A percentile compares a stretch with the other conserved stretches of the same genome.
These are phyloP conservation scores for Sarcodon aspratus DNA, from an alignment of 768 basidiomycete genomes.

Conservation along the genomic window DNA sequence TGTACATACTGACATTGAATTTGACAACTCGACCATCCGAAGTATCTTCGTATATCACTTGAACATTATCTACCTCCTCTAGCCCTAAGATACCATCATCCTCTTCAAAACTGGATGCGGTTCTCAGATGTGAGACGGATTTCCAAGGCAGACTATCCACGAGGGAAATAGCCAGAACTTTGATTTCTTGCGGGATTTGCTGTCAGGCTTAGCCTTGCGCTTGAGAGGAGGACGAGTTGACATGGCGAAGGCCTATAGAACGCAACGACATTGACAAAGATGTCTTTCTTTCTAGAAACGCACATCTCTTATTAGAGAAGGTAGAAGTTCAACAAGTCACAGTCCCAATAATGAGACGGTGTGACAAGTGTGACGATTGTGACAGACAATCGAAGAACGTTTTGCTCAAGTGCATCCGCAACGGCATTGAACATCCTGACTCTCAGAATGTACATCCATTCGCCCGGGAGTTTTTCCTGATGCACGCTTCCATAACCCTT, in stretches of 20 bases:
- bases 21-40: conserved; percentile 55
- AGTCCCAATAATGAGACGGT: too few species aligned
- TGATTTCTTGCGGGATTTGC: conserved; percentile 34
- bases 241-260: not conserved
- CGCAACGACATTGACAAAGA: too few species aligned
- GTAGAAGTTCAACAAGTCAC: too few species aligned
- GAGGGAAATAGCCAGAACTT: conserved; percentile 23
- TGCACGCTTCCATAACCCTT: not conserved
- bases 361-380: too few species aligned
- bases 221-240: conserved; percentile 6
- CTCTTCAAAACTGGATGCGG: conserved; percentile 55
- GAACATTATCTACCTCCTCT: conserved; percentile 88
- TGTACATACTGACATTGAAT: conserved; percentile 52
- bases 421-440: too few species aligned
- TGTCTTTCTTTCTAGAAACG: too few species aligned
- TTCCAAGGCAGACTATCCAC: conserved; percentile 70
- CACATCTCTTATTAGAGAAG: too few species aligned
- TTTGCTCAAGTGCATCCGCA: too few species aligned
- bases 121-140: conserved; percentile 40
- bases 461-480: too few species aligned
- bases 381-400: too few species aligned
- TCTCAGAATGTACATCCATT: too few species aligned
- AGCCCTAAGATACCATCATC: conserved; percentile 78
- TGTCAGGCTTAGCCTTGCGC: conserved; percentile 6
- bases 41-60: conserved; percentile 75